These are phyloP conservation scores for Xerocomus nothofagi DNA, from an alignment of 1,284 basidiomycete genomes.

Conservation along the genomic window DNA sequence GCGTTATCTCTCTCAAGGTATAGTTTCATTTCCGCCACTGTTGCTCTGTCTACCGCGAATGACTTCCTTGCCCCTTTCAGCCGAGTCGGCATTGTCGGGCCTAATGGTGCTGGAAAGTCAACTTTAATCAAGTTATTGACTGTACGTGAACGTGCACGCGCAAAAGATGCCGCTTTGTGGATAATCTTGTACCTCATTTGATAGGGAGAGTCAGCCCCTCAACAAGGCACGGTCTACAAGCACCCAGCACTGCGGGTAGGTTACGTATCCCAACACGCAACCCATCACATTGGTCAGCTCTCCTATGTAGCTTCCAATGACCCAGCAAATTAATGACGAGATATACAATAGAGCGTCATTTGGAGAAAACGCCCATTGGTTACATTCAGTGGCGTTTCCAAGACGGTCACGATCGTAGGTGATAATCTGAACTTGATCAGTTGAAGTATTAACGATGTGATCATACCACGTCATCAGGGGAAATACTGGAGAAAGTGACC, in stretches of 20 bases:
- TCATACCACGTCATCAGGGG: constrained; percentile 47
- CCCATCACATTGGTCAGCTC: constrained; percentile 81
- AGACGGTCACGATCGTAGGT: constrained; percentile 94
- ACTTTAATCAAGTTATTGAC: constrained; percentile 98
- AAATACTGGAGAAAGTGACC: constrained; percentile 91
- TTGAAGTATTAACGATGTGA: constrained; percentile 14
- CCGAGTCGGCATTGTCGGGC: constrained; percentile 88
- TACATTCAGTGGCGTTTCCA: constrained; percentile 99
- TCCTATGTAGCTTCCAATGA: constrained; percentile 16
- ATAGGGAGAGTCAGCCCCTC: constrained; percentile 94
- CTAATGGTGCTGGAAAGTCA: constrained; percentile 92
- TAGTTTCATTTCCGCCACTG: constrained; percentile 32
- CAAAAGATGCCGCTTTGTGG: constrained; percentile 7
- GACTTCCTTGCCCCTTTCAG: constrained; percentile 41
- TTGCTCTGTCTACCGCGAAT: constrained; percentile 16
- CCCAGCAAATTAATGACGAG: constrained; percentile 19
- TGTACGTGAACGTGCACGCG: constrained; percentile 40
- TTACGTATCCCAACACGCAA: constrained; percentile 98
- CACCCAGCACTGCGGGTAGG: constrained; percentile 95
- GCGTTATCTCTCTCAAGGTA: constrained; percentile 89
- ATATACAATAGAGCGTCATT: constrained; percentile 68
- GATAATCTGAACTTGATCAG: constrained; percentile 13
- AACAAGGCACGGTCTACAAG: constrained; percentile 93
- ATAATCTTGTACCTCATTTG: constrained; percentile 12
- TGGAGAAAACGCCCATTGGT: constrained; percentile 93